Evolutionary conservation across 2,329 filamentous ascomycete genomes (phyloP), one percentile per base, ranked within the genome.

Genomic region (Ophiosphaerella herpotricha): DNA sequence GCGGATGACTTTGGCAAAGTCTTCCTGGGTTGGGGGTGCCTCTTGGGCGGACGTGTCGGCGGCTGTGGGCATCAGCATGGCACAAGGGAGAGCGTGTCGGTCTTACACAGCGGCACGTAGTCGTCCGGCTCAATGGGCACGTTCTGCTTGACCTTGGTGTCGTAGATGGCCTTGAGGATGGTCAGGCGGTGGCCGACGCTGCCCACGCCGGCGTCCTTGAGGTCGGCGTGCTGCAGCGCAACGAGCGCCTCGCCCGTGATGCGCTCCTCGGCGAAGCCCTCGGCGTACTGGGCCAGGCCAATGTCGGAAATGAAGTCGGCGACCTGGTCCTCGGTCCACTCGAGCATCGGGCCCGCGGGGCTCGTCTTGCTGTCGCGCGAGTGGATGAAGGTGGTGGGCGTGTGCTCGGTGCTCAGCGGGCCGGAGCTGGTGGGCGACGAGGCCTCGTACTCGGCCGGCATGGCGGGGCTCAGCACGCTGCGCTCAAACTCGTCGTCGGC

Each of bases 121-220:
- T 97, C 90, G 66, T 97, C 93, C 54, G 88, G 87, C 69, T 97
- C 93, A 63, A 97, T 84, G 13, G 90, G 88, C 52, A 97, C 85
- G 64, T 96, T 91, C 68, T 97, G 92, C 58, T 91, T 91, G 72
- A 93, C 88, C 78, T 99, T 99, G 68, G 94, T 87, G 68, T 97
- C 92, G 76, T 97, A 97, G 46, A 97, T 91, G 65, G 87, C 92
- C 77, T 97, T 97, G 50, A 99, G 82, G 50, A 99, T 95, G 18
- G 91, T 96, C 64, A 99, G 80, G 52, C 94, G 87, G 77, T 99
- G 94, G 35, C 94, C 94, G 40, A 97, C 91, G 75, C 93, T 97
- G 56, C 81, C 80, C 58, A 99, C 89, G 40, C 92, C 92, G 86
- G 97, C 93, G 70, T 95, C 91, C 75, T 95, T 96, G 64, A 99